phyloP scores from a whole-genome alignment of 2,329 filamentous ascomycete species.

The Pseudogymnoascus sp. region DNA sequence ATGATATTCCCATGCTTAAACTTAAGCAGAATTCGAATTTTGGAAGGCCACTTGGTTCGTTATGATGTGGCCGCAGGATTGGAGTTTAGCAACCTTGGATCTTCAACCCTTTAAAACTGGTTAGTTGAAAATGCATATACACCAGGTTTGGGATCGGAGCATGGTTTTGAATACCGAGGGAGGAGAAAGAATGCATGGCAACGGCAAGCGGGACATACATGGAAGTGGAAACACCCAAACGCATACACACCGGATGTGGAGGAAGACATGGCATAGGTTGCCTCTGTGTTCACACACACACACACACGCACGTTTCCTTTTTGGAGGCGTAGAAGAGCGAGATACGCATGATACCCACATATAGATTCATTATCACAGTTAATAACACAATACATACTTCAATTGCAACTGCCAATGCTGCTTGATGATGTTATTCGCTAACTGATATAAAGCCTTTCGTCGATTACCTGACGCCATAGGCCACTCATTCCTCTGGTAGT shows the following conservation, averaged over 20 bases:
- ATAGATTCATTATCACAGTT: not conserved
- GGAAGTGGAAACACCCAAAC: not conserved
- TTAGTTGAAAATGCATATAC: slow-evolving; percentile 2
- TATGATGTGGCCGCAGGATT: not conserved
- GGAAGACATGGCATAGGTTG: not conserved
- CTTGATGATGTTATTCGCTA: not conserved
- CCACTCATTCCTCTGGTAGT: not conserved
- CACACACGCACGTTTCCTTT: not conserved
- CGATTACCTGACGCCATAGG: not conserved
- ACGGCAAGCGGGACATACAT: not conserved
- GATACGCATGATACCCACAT: slow-evolving; percentile 8
- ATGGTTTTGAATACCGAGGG: not conserved
- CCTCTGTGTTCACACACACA: slow-evolving; percentile 1
- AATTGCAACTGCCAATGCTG: not conserved
- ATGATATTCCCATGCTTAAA: slow-evolving; percentile 22
- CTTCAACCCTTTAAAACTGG: not conserved
- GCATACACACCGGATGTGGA: slow-evolving; percentile 3
- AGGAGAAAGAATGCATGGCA: not conserved
- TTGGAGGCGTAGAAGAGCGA: slow-evolving; percentile 6
- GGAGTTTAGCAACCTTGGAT: not conserved
- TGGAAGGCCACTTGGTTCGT: slow-evolving; percentile 22
- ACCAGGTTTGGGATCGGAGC: not conserved
- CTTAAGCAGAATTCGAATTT: slow-evolving; percentile 26
- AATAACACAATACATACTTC: not conserved
- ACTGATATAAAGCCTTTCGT: not conserved